phyloP scores from a whole-genome alignment of 352 stramenopile species.

The Phytophthora sansomeana region DNA sequence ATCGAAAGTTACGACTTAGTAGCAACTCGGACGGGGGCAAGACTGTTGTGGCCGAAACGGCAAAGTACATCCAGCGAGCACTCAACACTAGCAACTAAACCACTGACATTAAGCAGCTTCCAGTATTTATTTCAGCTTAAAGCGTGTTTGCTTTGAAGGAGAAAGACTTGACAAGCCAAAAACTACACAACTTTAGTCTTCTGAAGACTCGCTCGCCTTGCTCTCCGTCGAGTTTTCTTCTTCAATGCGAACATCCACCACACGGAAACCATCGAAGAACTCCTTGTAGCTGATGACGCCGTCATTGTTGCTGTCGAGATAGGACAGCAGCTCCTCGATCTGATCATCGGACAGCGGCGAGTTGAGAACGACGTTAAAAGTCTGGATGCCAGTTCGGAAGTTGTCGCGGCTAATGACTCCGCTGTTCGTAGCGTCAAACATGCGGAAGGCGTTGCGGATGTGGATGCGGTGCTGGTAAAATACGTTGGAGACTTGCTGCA shows the following conservation, averaged over 20 bases:
- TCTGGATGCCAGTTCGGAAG: constrained; percentile 86
- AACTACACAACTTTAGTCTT: constrained; percentile 20
- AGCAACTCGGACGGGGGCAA: constrained; percentile 11
- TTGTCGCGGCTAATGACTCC: constrained; percentile 85
- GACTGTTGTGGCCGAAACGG: constrained; percentile 21
- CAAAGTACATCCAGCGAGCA: constrained; percentile 29
- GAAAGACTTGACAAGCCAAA: too few species aligned
- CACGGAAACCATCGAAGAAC: constrained; percentile 93
- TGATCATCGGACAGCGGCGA: constrained; percentile 92
- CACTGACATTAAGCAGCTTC: constrained; percentile 12
- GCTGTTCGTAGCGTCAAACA: constrained; percentile 91
- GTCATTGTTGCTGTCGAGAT: constrained; percentile 92
- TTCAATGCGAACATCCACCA: constrained; percentile 82
- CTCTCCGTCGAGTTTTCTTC: constrained; percentile 37
- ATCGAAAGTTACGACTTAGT: constrained; percentile 32
- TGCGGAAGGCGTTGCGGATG: constrained; percentile 92
- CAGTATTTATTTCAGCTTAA: constrained; percentile 27
- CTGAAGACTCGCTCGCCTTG: constrained; percentile 10
- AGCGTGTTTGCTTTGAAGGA: background rate
- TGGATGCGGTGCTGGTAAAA: constrained; percentile 95
- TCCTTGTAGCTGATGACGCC: constrained; percentile 94
- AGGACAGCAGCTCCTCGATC: constrained; percentile 89
- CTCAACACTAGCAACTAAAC: constrained; percentile 11
- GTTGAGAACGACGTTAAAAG: constrained; percentile 91
- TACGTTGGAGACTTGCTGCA: constrained; percentile 95